phyloP scores from a whole-genome alignment of 768 basidiomycete genomes.

The Mycena belliarum region DNA sequence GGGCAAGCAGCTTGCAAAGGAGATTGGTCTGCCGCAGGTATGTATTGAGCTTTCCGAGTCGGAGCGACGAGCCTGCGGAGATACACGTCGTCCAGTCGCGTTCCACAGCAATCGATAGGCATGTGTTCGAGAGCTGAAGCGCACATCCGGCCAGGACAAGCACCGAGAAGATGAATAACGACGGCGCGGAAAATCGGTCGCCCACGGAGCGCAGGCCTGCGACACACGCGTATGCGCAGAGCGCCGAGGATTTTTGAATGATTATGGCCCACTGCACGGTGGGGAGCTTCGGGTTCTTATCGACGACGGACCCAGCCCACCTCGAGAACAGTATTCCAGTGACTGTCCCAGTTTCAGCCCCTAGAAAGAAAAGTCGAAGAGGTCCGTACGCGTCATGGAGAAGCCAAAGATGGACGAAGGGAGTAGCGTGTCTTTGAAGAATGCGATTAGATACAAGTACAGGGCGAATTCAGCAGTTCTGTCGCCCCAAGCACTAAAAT shows the following conservation, averaged over 20 bases:
- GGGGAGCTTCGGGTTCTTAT: conserved; percentile 35
- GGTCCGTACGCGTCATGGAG: conserved; percentile 31
- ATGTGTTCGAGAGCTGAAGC: conserved; percentile 40
- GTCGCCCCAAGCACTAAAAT: conserved; percentile 28
- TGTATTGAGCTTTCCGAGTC: conserved; percentile 46
- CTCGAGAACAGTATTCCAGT: conserved; percentile 42
- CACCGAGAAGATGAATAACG: conserved; percentile 34
- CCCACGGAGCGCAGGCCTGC: conserved; percentile 26
- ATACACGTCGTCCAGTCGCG: conserved; percentile 53
- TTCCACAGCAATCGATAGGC: conserved; percentile 47
- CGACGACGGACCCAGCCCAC: conserved; percentile 44
- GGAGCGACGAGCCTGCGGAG: conserved; percentile 31
- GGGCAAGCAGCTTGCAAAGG: conserved; percentile 49
- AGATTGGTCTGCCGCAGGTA: conserved; percentile 45
- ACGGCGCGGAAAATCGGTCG: conserved; percentile 6
- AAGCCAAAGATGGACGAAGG: conserved; percentile 53
- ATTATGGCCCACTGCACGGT: conserved; percentile 41
- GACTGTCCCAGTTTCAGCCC: conserved; percentile 2
- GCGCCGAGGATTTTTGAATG: conserved; percentile 40
- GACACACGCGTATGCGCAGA: conserved; percentile 34
- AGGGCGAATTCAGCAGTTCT: conserved; percentile 43
- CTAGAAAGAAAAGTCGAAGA: not conserved
- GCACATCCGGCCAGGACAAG: conserved; percentile 36
- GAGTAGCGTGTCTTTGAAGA: conserved; percentile 45
- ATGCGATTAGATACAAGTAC: conserved; percentile 42